Conservation (phyloP, 495 filamentous ascomycete genomes). For the Daldinia loculata region DNA sequence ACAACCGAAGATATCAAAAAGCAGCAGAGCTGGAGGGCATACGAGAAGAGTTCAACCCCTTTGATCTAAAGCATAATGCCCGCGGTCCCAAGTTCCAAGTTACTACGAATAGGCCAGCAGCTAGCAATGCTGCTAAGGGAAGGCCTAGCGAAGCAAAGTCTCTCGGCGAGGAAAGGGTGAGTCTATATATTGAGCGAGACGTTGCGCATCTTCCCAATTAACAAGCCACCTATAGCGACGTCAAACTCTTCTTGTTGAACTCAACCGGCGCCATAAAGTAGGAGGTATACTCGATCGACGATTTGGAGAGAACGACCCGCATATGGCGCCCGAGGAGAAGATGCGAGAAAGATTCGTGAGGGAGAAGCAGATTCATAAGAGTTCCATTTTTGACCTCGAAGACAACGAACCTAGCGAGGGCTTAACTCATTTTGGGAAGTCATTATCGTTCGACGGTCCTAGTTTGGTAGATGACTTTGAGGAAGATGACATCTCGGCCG, state of each 20-base stretch:
- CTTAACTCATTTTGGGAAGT: constrained; percentile 85
- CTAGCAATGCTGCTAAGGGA: constrained; percentile 59
- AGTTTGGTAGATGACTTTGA: constrained; percentile 74
- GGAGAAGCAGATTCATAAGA: constrained; percentile 80
- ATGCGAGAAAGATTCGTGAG: constrained; percentile 88
- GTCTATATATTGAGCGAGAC: constrained; percentile 45
- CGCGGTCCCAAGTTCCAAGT: constrained; percentile 79
- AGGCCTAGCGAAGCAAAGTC: constrained; percentile 86
- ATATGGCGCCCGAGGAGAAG: constrained; percentile 92
- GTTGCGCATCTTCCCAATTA: background rate
- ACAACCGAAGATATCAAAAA: constrained; percentile 75
- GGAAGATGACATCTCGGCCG: constrained; percentile 65
- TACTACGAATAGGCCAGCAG: constrained; percentile 66
- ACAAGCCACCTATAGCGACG: constrained; percentile 63
- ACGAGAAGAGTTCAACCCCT: constrained; percentile 95
- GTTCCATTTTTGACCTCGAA: constrained; percentile 87
- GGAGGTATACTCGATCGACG: constrained; percentile 92
- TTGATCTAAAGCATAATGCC: constrained; percentile 81
- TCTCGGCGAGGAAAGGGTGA: constrained; percentile 83
- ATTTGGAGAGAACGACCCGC: constrained; percentile 95
- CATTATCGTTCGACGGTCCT: constrained; percentile 68
- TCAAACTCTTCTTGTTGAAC: constrained; percentile 82
- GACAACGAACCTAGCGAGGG: constrained; percentile 75
- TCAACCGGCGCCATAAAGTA: constrained; percentile 85
- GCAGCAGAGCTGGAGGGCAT: constrained; percentile 80